A percentile compares a stretch with the other conserved stretches of the same genome.
phyloP scores from a whole-genome alignment of 2,329 filamentous ascomycete genomes.

The Dothideomycetes sp. region DNA sequence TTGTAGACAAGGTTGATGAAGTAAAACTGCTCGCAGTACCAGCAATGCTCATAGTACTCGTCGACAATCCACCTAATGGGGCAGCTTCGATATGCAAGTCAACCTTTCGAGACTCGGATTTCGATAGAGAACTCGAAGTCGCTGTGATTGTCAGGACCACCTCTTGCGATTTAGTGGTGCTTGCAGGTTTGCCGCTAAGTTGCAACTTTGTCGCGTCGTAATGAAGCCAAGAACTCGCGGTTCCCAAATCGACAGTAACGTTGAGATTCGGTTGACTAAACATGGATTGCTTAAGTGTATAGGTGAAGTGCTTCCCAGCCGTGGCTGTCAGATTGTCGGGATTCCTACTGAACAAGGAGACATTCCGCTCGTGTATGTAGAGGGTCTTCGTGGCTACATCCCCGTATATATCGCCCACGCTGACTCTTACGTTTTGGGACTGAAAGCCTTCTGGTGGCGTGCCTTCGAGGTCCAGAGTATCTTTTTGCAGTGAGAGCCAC shows the following conservation, averaged over 20 bases:
- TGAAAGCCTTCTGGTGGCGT: slow-evolving; percentile 48
- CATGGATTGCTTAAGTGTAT: slow-evolving; percentile 33
- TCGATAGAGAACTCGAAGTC: no score
- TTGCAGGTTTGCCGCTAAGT: slow-evolving; percentile 39
- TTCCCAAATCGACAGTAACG: slow-evolving; percentile 33
- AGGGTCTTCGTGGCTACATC: slow-evolving; percentile 49
- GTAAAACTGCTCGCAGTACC: slow-evolving; percentile 11
- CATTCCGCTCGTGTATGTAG: slow-evolving; percentile 19
- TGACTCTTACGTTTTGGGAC: slow-evolving; percentile 52
- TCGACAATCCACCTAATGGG: no score
- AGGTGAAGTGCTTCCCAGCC: slow-evolving; percentile 38
- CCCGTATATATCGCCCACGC: slow-evolving; percentile 47
- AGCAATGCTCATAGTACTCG: no score
- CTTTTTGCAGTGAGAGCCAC: slow-evolving; percentile 59
- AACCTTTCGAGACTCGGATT: no score
- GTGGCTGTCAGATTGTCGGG: slow-evolving; percentile 37
- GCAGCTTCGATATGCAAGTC: no score
- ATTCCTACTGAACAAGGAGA: slow-evolving; percentile 31
- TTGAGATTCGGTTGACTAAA: slow-evolving; percentile 29
- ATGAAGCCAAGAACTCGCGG: slow-evolving; percentile 35
- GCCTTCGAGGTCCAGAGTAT: slow-evolving; percentile 53
- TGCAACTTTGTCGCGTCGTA: slow-evolving; percentile 35
- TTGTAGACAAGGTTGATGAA: slow-evolving; percentile 9
- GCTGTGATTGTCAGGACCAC: slow-evolving; percentile 30
- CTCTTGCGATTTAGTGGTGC: slow-evolving; percentile 24